Conservation (phyloP, 768 basidiomycete species). For the Flagelloscypha sp. region DNA sequence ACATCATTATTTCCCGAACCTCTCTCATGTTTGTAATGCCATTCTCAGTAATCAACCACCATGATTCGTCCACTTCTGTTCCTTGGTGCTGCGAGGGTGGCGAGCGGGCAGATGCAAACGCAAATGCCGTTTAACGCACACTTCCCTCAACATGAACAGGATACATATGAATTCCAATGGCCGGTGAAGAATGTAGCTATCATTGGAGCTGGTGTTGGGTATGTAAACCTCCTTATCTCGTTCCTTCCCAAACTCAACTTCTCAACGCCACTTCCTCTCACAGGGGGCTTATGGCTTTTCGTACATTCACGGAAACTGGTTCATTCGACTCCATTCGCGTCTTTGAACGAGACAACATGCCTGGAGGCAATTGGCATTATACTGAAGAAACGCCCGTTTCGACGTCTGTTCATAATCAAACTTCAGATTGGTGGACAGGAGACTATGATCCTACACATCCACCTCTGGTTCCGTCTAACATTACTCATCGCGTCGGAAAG, state of each 20-base stretch:
- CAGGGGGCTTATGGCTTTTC: slow-evolving; percentile 30
- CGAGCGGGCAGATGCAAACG: too few species aligned
- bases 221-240: too few species aligned
- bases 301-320: slow-evolving; percentile 25
- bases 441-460: slow-evolving; percentile 31
- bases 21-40: too few species aligned
- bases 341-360: slow-evolving; percentile 28
- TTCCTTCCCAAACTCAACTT: too few species aligned
- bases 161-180: slow-evolving; percentile 28
- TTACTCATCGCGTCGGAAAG: too few species aligned
- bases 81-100: too few species aligned
- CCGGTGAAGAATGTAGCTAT: slow-evolving; percentile 30
- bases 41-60: too few species aligned
- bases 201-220: slow-evolving; percentile 34
- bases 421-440: slow-evolving; percentile 20
- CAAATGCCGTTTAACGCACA: too few species aligned
- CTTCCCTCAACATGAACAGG: too few species aligned
- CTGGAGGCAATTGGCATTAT: slow-evolving; percentile 37
- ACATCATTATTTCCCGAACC: too few species aligned
- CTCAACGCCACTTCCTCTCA: background rate
- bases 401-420: slow-evolving; percentile 27
- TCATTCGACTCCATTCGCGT: slow-evolving; percentile 24
- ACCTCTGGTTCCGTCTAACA: too few species aligned
- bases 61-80: too few species aligned
- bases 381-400: slow-evolving; percentile 27